Evolutionary conservation across 371 early-diverging fungal species (phyloP).

Genomic region (Actinomortierella ambigua): DNA sequence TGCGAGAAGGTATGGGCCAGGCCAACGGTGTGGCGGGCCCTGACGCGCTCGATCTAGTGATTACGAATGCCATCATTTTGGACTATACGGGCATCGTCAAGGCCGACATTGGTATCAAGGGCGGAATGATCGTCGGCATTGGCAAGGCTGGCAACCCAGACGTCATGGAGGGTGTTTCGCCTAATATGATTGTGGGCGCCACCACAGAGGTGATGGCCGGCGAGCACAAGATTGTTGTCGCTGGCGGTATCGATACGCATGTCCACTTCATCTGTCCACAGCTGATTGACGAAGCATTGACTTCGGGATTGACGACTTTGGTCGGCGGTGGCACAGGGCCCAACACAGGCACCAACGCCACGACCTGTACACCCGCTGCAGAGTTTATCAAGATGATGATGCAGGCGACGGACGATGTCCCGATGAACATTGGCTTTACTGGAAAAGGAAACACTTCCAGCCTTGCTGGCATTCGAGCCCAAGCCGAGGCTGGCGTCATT

Average conservation of each 20-base stretch:
- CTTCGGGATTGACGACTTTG: conserved; percentile 87
- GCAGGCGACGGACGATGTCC: conserved; percentile 83
- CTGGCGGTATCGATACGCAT: conserved; percentile 92
- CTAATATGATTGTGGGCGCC: conserved; percentile 87
- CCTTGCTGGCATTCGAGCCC: conserved; percentile 72
- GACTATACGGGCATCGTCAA: conserved; percentile 96
- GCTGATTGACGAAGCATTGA: conserved; percentile 78
- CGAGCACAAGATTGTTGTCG: conserved; percentile 90
- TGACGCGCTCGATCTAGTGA: conserved; percentile 87
- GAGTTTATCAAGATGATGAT: conserved; percentile 86
- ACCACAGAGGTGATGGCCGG: conserved; percentile 91
- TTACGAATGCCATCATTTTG: conserved; percentile 90
- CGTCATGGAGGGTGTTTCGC: conserved; percentile 90
- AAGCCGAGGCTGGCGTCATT: conserved; percentile 85
- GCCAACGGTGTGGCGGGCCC: conserved; percentile 60
- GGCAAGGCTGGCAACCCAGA: conserved; percentile 98
- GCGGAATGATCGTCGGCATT: conserved; percentile 83
- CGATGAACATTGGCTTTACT: conserved; percentile 91
- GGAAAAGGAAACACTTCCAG: conserved; percentile 89
- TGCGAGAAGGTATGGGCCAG: conserved; percentile 95
- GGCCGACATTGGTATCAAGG: conserved; percentile 93
- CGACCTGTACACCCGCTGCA: conserved; percentile 90
- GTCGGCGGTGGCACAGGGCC: conserved; percentile 97
- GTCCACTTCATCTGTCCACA: conserved; percentile 94
- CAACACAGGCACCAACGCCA: conserved; percentile 92